Percentiles rank a stretch among this genome's conserved stretches.
Evolutionary conservation across 345 rosid species (phyloP).

Genomic region (Salix koriyanagi): DNA sequence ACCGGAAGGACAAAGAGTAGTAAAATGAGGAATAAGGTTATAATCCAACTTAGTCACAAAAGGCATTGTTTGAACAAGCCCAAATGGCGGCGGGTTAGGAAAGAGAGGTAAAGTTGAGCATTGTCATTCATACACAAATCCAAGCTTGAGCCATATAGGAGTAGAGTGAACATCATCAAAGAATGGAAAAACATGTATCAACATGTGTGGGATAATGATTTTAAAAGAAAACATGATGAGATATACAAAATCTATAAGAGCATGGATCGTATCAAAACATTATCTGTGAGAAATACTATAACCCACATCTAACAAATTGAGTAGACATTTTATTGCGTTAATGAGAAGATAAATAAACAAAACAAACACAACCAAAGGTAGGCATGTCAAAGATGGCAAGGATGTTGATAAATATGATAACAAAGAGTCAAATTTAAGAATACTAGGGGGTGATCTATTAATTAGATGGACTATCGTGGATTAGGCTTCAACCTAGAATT

Average conservation of each 20-base stretch:
- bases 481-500: too few relatives aligned
- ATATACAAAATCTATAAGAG: not conserved
- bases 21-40: not conserved
- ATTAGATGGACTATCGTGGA: too few relatives aligned
- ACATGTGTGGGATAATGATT: not conserved
- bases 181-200: not conserved
- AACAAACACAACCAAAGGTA: not conserved
- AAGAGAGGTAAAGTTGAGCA: not conserved
- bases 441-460: too few relatives aligned
- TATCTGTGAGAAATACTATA: not conserved
- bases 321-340: not conserved
- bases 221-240: not conserved
- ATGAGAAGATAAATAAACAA: not conserved
- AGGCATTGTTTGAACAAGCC: not conserved
- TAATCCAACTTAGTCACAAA: too few relatives aligned
- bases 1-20: not conserved
- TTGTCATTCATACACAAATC: not conserved
- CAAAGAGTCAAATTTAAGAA: too few relatives aligned
- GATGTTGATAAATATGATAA: too few relatives aligned
- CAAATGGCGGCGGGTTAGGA: rapidly evolving
- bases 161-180: not conserved
- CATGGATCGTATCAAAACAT: not conserved
- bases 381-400: too few relatives aligned
- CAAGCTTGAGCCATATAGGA: not conserved
- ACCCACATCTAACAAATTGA: not conserved